Conservation (phyloP, 164 flowering plant genomes). For the Malania oleifera region DNA sequence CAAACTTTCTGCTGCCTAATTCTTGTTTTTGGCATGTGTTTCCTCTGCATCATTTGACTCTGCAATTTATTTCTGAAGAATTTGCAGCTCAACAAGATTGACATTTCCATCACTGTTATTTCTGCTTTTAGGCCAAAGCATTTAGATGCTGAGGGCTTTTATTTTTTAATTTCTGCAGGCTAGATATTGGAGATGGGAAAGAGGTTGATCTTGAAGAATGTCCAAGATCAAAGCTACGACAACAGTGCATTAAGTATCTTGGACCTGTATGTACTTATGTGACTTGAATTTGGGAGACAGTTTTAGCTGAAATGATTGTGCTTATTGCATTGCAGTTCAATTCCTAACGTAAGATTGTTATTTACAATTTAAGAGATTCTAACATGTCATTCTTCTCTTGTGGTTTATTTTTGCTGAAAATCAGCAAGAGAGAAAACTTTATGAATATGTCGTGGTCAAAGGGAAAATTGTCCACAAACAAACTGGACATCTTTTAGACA, state of each 20-base stretch:
- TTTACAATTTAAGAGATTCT: not conserved
- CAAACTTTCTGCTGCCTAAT: no score
- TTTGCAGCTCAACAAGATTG: no score
- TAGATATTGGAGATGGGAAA: conserved; percentile 90
- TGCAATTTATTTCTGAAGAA: no score
- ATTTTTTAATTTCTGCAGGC: conserved; percentile 40
- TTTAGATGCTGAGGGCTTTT: not conserved
- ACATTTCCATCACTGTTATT: no score
- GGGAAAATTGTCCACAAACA: conserved; percentile 60
- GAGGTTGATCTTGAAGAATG: conserved; percentile 70
- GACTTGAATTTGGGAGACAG: not conserved
- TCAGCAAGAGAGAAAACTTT: conserved; percentile 78
- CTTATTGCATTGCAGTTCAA: not conserved
- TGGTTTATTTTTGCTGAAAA: conserved; percentile 5
- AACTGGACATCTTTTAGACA: conserved; percentile 54
- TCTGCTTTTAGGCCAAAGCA: no score
- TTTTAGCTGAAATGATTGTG: not conserved
- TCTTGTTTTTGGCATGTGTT: no score
- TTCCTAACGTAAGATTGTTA: no score
- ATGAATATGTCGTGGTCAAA: conserved; percentile 52
- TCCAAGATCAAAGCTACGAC: conserved; percentile 67
- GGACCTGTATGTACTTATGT: conserved; percentile 70
- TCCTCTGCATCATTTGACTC: no score
- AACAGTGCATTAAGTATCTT: conserved; percentile 83
- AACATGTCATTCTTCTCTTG: not conserved